Conservation (phyloP, 345 rosid genomes). For the Salix suchowensis region DNA sequence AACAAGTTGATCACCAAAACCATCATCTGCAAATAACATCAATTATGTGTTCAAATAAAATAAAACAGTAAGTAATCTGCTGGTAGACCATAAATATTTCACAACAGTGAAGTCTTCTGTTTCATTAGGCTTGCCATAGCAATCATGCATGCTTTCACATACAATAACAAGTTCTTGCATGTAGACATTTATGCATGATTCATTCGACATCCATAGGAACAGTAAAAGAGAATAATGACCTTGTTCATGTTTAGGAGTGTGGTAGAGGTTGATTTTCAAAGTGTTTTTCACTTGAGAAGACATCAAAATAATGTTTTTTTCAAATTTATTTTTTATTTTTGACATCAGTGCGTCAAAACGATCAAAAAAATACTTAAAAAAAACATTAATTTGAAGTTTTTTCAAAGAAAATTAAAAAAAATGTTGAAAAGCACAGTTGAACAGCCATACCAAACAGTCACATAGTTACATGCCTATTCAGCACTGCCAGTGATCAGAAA, state of each 20-base stretch:
- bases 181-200: neutral
- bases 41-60: neutral
- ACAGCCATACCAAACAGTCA: no score
- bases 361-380: no score
- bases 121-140: neutral
- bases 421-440: no score
- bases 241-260: no score
- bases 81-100: neutral
- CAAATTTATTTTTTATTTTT: no score
- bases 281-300: no score
- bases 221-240: neutral
- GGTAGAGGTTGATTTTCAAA: no score
- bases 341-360: no score
- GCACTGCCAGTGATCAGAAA: neutral
- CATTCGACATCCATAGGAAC: neutral
- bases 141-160: neutral
- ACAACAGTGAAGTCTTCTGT: neutral
- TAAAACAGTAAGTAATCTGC: neutral
- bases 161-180: neutral
- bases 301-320: no score
- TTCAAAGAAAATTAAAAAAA: no score
- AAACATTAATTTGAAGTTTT: no score
- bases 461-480: neutral
- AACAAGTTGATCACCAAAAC: neutral
- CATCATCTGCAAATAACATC: neutral